Conservation (phyloP, 768 basidiomycete genomes). For the Agaricus subrufescens region DNA sequence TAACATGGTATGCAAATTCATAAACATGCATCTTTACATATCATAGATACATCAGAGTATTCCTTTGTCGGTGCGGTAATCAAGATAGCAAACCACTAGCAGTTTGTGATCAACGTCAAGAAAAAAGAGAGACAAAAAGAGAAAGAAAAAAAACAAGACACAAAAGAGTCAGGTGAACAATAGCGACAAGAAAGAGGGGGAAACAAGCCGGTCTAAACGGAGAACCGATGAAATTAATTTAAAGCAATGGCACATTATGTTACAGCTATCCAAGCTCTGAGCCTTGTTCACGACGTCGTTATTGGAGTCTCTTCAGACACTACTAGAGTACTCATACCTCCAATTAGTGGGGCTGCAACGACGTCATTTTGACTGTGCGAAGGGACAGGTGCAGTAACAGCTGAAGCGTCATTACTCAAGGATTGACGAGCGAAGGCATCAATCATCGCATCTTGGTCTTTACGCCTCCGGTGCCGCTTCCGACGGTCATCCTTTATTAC, state of each 20-base stretch:
- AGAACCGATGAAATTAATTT: constrained; percentile 16
- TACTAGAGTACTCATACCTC: constrained; percentile 7
- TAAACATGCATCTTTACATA: constrained; percentile 3
- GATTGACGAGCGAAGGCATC: constrained; percentile 68
- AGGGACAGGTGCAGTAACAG: not conserved
- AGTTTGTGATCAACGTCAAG: constrained; percentile 2
- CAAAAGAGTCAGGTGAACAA: not conserved
- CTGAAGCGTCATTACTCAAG: constrained; percentile 26
- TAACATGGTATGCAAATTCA: not conserved
- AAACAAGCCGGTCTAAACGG: constrained; percentile 17
- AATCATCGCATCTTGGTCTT: constrained; percentile 80
- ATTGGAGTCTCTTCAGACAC: constrained; percentile 7
- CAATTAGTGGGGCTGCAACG: constrained; percentile 3
- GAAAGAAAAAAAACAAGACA: not conserved
- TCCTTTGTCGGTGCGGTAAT: not conserved
- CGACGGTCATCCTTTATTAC: constrained; percentile 84
- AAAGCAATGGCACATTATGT: constrained; percentile 14
- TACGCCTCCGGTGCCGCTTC: constrained; percentile 74
- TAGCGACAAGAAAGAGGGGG: constrained; percentile 7
- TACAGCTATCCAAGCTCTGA: constrained; percentile 5
- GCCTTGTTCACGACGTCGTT: constrained; percentile 14
- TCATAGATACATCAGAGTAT: not conserved
- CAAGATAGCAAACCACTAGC: constrained; percentile 1
- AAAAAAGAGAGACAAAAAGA: not conserved
- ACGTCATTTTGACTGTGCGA: not conserved